Percentiles rank a stretch among this genome's conserved stretches.
Evolutionary conservation across 305 asterid species (phyloP).

Genomic region (Solanum hybrid): DNA sequence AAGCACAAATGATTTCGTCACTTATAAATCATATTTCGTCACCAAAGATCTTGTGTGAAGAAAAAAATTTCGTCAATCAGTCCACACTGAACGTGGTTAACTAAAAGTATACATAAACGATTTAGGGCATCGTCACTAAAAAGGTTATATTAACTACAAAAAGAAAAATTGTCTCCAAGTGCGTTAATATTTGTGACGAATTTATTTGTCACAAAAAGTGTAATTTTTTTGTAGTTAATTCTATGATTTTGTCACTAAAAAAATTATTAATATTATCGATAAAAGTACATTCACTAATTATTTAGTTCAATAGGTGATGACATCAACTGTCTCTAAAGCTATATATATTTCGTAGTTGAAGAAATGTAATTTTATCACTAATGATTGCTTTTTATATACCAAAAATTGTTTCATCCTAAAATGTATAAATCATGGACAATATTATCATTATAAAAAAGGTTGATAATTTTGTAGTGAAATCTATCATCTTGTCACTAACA

Average conservation of each 20-base stretch:
- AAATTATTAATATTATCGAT: too few species aligned
- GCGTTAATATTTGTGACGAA: not conserved
- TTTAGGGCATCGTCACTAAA: not conserved
- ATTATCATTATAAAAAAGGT: too few species aligned
- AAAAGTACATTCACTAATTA: too few species aligned
- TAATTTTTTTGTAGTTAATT: not conserved
- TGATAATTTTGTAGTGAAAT: not conserved
- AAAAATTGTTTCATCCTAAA: too few species aligned
- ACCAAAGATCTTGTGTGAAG: not conserved
- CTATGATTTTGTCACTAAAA: not conserved
- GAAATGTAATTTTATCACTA: not conserved
- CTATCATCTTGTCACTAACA: not conserved
- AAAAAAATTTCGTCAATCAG: not conserved
- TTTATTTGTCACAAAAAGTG: not conserved
- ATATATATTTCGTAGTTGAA: not conserved
- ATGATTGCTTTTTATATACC: not conserved
- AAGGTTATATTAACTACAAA: not conserved
- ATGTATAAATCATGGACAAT: too few species aligned
- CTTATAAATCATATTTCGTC: not conserved
- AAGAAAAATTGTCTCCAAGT: not conserved
- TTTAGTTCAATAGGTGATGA: not conserved
- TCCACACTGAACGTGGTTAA: too few species aligned
- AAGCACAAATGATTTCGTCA: not conserved
- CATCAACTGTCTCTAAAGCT: not conserved
- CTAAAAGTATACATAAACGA: not conserved